Evolutionary conservation across 164 flowering plant species (phyloP), one percentile per base, ranked within the genome.

Genomic region (Macadamia tetraphylla): DNA sequence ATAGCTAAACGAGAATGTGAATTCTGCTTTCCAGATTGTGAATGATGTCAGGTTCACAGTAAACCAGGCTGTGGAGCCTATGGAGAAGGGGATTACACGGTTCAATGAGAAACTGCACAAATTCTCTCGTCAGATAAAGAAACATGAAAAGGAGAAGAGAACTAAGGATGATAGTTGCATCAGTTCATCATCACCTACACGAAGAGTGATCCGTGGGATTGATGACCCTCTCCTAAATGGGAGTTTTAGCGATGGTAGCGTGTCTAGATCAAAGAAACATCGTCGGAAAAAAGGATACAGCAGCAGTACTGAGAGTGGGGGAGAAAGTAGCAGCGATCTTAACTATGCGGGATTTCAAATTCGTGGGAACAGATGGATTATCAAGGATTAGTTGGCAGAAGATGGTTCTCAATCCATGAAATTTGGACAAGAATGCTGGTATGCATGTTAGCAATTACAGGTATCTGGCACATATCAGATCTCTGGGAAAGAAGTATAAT

Each of bases 181-280:
- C 12, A 44, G 77, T 35, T 44, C 87, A 15, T 79, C 88, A 14
- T 65, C 89, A 0, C 81, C 91, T 10, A 49, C 84, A 44, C 74
- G 74, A 60, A 85, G 80, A 71, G 81, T 86, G 55, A 92, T 95
- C 62, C 89, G 91, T 30, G 98, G 99, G 42, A 95, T 95, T 9
- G 99, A 95, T 70, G 99, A 95, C 69, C 99, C 99, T 8, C 87
- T 95, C 18, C 74, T 92, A 60, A 87, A 81, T 73, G 98, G 98
- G 29, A 90, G 94, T 77, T 3, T 79, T 17, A 94, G 99, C 68
- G 98, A 94, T 64, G 88, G 88, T 68, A 94, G 87, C 9, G 74
- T 76, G 35, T 51, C 80, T 29, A 86, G 85, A 78, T 82, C 78
- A 57, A 94, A 86, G 82, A 89, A 84, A 76, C 88, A 83, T 62